phyloP scores from a whole-genome alignment of 139 green algal species.

The Picochlorum sp. region DNA sequence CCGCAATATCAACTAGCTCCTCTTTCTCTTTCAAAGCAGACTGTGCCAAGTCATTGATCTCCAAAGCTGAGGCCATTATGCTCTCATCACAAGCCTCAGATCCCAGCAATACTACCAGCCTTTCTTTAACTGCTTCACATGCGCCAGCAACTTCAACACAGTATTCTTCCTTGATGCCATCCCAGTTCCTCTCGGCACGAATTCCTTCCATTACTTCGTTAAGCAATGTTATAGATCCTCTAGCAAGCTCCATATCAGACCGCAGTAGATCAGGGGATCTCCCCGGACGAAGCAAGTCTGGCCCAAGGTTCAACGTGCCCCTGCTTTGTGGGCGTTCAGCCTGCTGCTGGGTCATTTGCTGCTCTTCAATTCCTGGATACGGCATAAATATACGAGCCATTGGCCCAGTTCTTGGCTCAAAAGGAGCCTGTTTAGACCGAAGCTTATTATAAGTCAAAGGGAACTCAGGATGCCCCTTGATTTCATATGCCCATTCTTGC shows the following conservation, averaged over 20 bases:
- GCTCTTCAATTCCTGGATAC: background rate
- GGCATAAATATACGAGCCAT: background rate
- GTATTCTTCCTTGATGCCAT: background rate
- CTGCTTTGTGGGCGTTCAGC: background rate
- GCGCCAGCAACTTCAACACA: background rate
- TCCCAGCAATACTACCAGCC: background rate
- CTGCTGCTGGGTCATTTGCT: background rate
- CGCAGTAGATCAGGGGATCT: background rate
- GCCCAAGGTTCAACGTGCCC: background rate
- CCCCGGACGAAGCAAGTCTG: background rate
- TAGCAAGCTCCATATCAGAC: background rate
- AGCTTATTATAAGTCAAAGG: conserved; percentile 7
- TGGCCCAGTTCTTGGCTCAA: background rate
- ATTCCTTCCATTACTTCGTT: conserved; percentile 1
- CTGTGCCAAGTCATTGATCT: conserved; percentile 13
- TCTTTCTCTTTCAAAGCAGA: background rate
- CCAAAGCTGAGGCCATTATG: background rate
- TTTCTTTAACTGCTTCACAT: background rate
- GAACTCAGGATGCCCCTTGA: conserved; percentile 1
- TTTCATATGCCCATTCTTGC: conserved; percentile 14
- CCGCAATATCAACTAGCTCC: background rate
- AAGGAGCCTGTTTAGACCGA: background rate
- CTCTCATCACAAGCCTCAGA: conserved; percentile 1
- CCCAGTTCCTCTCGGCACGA: background rate
- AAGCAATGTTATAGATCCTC: background rate